phyloP scores from a whole-genome alignment of 1,139 yeast genomes.

The Yamadazyma siamensis region DNA sequence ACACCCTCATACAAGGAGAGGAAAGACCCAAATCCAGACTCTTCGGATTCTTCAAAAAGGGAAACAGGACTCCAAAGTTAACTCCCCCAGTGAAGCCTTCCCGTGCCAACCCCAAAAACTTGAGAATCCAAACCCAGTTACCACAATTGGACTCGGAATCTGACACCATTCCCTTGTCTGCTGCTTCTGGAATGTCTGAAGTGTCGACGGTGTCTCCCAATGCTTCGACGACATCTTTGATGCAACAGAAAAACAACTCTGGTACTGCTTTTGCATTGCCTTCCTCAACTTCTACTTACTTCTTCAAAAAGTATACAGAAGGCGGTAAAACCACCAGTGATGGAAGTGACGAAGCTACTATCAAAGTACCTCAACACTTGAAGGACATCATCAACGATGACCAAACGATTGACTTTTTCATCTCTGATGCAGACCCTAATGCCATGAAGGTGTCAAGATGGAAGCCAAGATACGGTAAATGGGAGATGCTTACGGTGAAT shows the following conservation, averaged over 20 bases:
- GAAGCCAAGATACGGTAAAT: constrained; percentile 42
- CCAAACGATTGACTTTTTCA: constrained; percentile 36
- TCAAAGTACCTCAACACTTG: constrained; percentile 33
- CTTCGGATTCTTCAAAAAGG: constrained; percentile 20
- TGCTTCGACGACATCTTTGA: constrained; percentile 8
- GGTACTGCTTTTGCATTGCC: constrained; percentile 45
- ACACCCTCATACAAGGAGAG: constrained; percentile 7
- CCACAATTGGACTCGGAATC: constrained; percentile 15
- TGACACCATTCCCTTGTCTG: constrained; percentile 16
- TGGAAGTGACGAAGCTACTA: constrained; percentile 14
- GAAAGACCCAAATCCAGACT: constrained; percentile 16
- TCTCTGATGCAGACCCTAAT: constrained; percentile 33
- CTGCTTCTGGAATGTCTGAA: constrained; percentile 12
- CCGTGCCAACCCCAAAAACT: constrained; percentile 11
- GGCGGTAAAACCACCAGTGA: constrained; percentile 4
- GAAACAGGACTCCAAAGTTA: constrained; percentile 8
- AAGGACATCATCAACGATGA: constrained; percentile 41
- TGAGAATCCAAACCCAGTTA: constrained; percentile 12
- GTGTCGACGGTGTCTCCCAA: constrained; percentile 13
- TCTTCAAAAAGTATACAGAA: constrained; percentile 30
- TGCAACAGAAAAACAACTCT: constrained; percentile 22
- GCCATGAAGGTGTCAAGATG: constrained; percentile 42
- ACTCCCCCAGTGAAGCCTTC: constrained; percentile 1
- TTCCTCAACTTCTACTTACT: constrained; percentile 41
- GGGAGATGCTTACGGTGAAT: constrained; percentile 43